These are phyloP conservation scores for Pleurostoma richardsiae DNA, from an alignment of 2,329 filamentous ascomycete genomes.

Conservation along the genomic window DNA sequence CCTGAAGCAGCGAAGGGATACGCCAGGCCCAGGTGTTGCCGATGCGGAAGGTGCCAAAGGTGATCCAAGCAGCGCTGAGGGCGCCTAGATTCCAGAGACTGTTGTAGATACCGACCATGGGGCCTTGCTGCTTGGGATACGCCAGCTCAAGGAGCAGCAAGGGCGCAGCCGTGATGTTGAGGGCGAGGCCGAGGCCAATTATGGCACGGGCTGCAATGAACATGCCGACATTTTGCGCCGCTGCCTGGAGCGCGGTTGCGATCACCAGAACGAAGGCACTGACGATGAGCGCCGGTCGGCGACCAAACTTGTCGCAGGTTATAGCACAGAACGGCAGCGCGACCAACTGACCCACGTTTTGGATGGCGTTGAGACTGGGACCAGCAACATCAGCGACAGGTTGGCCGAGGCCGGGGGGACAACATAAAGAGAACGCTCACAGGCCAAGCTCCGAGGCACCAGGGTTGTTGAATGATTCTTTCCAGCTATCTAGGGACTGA, in stretches of 20 bases:
- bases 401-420: background rate
- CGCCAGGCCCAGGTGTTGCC: slow-evolving; percentile 46
- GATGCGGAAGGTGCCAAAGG: slow-evolving; percentile 43
- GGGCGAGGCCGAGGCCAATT: slow-evolving; percentile 31
- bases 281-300: slow-evolving; percentile 19
- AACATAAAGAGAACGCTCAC: background rate
- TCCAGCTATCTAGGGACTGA: slow-evolving; percentile 28
- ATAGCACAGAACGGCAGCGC: slow-evolving; percentile 22
- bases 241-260: slow-evolving; percentile 33
- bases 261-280: slow-evolving; percentile 25
- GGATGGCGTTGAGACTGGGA: slow-evolving; percentile 20
- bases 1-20: slow-evolving; percentile 56
- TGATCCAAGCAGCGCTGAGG: slow-evolving; percentile 28
- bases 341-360: slow-evolving; percentile 26
- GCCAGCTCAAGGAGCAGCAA: slow-evolving; percentile 1
- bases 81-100: slow-evolving; percentile 1
- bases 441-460: slow-evolving; percentile 18
- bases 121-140: background rate
- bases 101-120: slow-evolving; percentile 2
- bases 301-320: slow-evolving; percentile 29
- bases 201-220: slow-evolving; percentile 34
- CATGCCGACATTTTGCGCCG: slow-evolving; percentile 37
- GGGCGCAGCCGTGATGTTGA: slow-evolving; percentile 14
- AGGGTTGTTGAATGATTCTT: slow-evolving; percentile 26
- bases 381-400: background rate